Evolutionary conservation across 75 land plant species (phyloP).

Genomic region (Sequoiadendron giganteum): DNA sequence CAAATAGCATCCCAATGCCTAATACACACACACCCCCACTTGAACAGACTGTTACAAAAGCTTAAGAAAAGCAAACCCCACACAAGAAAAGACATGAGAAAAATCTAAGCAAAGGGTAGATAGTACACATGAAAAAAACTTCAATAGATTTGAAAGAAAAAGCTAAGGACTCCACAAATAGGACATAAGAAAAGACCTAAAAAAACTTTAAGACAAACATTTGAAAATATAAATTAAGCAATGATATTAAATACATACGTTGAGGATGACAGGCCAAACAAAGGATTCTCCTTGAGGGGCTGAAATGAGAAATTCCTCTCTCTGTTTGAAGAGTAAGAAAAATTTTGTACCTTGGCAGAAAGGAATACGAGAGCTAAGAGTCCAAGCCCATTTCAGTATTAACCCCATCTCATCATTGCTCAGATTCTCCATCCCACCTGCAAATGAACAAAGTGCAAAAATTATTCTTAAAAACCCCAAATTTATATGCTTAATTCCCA

Average conservation of each 20-base stretch:
- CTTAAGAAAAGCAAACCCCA: neutral
- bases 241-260: slow-evolving; percentile 41
- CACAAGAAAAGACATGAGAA: neutral
- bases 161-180: neutral
- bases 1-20: neutral
- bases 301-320: slow-evolving; percentile 94
- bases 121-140: neutral
- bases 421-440: no score
- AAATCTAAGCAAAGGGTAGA: neutral
- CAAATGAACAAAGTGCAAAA: no score
- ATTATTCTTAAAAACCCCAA: no score
- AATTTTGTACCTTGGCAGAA: no score
- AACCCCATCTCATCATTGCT: no score
- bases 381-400: no score
- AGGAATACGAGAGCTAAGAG: no score
- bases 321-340: no score
- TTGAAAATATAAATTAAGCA: neutral
- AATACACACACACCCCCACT: neutral
- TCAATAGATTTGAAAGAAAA: neutral
- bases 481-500: no score
- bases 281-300: slow-evolving; percentile 89
- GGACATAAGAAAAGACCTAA: neutral
- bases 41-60: neutral
- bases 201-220: neutral
- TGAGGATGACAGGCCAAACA: slow-evolving; percentile 79